These are phyloP conservation scores for Phytophthora quininea DNA, from an alignment of 352 stramenopile genomes.

Conservation along the genomic window DNA sequence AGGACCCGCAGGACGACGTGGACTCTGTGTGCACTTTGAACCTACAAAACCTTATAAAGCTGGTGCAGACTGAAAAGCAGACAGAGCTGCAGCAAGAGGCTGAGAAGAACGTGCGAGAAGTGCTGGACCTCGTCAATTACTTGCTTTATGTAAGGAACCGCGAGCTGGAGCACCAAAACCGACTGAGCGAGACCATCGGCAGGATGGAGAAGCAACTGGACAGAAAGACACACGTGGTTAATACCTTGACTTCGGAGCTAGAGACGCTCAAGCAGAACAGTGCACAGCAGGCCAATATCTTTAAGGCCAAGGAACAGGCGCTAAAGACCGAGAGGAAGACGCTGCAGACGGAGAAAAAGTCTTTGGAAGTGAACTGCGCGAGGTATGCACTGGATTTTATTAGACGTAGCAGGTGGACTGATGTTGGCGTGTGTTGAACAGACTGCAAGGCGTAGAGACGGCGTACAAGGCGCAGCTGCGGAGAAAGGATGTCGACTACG, in stretches of 20 bases:
- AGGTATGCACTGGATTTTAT: conserved; percentile 29
- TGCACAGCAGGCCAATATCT: conserved; percentile 66
- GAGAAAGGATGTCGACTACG: conserved; percentile 79
- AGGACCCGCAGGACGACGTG: conserved; percentile 24
- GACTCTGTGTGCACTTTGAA: conserved; percentile 34
- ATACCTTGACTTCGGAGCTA: conserved; percentile 51
- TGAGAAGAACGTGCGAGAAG: conserved; percentile 49
- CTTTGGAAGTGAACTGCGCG: conserved; percentile 68
- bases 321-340: conserved; percentile 53
- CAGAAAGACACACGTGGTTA: conserved; percentile 53
- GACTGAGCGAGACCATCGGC: conserved; percentile 51
- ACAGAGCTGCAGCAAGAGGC: conserved; percentile 28
- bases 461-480: conserved; percentile 77
- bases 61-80: conserved; percentile 22
- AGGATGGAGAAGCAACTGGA: conserved; percentile 56
- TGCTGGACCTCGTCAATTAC: conserved; percentile 79
- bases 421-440: conserved; percentile 16
- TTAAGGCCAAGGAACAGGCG: conserved; percentile 66
- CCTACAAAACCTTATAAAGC: conserved; percentile 24
- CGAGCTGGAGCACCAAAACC: conserved; percentile 57
- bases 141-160: conserved; percentile 61
- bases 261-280: conserved; percentile 54
- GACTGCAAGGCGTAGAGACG: conserved; percentile 76
- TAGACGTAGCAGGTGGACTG: background rate
- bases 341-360: conserved; percentile 68